Evolutionary conservation across 169 alveolate species (phyloP), one percentile per base, ranked within the genome.

Genomic region (Fabrea salina): DNA sequence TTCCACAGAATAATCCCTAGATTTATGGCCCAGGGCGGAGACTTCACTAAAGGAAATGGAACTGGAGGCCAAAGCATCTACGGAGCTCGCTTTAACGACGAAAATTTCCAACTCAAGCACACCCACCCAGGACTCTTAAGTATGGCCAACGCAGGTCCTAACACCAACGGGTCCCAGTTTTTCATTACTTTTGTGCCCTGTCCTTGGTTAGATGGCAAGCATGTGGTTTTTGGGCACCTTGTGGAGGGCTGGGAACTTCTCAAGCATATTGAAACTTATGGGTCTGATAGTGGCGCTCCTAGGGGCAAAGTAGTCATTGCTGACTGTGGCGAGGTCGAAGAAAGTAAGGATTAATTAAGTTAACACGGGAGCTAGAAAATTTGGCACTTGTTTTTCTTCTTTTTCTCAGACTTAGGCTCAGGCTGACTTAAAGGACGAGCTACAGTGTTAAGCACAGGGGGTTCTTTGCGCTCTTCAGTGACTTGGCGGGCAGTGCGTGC

Each of bases 1-100:
- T 96, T 98, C 88, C 99, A 97, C 90, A 93, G 99, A 80, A 95
- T 98, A 68, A 97, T 98, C 57, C 99, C 99, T 7, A 87, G 93
- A 58, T 97, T 98, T 89, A 96, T 97, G 99, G 84, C 95, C 81
- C 98, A 98, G 91, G 99, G 99, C 22, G 99, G 99, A 40, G 99
- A 98, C 86, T 96, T 97, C 80, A 97, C 98, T 66, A 91, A 89
- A 79, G 97, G 95, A 51, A 97, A 97, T 89, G 99, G 99, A 53
- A 93, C 98, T 16, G 99, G 99, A 32, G 97, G 99, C 49, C 89
- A 89, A 56, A 25, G 98, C 40, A 96, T 98, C 74, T 98, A 96
- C 90, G 99, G 99, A 43, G 87, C 90, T 64, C 92, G 92, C 70
- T 97, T 97, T 80, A 90, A 94, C 13, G 99, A 97, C 86, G 99